A percentile compares a stretch with the other conserved stretches of the same genome.
phyloP scores from a whole-genome alignment of 306 rosid genomes.

The Carpinus fangiana region DNA sequence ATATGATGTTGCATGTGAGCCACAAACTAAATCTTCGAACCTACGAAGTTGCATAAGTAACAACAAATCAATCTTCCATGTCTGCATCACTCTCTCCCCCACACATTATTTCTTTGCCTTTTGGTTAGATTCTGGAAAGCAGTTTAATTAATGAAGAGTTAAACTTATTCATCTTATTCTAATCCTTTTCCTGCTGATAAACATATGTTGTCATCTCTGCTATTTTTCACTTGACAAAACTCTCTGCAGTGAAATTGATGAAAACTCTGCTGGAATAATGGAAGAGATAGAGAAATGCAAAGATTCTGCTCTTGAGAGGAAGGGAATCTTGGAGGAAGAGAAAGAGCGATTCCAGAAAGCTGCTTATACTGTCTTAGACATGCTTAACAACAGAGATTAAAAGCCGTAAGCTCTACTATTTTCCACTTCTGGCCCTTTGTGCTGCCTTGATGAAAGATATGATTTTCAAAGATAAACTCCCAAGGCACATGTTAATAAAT shows the following conservation, averaged over 20 bases:
- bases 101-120: not conserved
- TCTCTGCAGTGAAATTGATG: slow-evolving; percentile 57
- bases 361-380: slow-evolving; percentile 67
- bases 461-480: not conserved
- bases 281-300: slow-evolving; percentile 73
- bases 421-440: not conserved
- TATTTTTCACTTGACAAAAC: not conserved
- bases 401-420: slow-evolving; percentile 28
- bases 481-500: not conserved
- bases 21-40: too few species aligned
- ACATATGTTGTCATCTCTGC: slow-evolving; percentile 4
- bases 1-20: too few species aligned
- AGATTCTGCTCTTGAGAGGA: slow-evolving; percentile 59
- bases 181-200: not conserved
- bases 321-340: slow-evolving; percentile 65
- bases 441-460: not conserved
- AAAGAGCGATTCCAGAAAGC: slow-evolving; percentile 74
- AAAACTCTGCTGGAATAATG: slow-evolving; percentile 53
- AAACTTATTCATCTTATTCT: not conserved
- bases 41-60: too few species aligned
- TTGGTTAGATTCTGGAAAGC: not conserved
- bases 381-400: slow-evolving; percentile 55
- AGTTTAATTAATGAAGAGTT: not conserved
- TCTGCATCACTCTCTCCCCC: not conserved
- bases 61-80: too few species aligned